Base-by-base conservation (phyloP, 2,329 filamentous ascomycete species). In the Sclerotinia trifoliorum region DNA sequence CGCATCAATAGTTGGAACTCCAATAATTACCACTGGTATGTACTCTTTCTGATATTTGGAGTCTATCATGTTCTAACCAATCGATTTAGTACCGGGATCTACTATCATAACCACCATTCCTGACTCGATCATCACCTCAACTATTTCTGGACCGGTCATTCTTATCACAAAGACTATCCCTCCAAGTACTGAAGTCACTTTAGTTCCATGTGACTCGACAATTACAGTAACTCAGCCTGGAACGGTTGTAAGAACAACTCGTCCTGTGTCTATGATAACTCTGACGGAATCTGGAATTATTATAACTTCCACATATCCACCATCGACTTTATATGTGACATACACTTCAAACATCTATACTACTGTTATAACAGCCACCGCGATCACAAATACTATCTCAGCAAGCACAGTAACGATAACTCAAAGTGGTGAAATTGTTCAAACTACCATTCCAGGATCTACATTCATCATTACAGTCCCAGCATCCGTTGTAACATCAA, bases 131-230 rank as follows among this genome's bases (percentile, higher is more conserved):
- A n/a, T 60, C 21, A 66, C 55, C 32, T 48, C 48, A 32, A 66
- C 19, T 13, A 24, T 66, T 51, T 46, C 65, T 49, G 54, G 65
- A 49, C 21, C 54, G 5, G 65, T 46, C 3, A 6, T 51, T 24
- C 21, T 51, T 8, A 61, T 66, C 32, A 66, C 65, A 17, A 39
- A 66, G 7, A 66, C 54, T 21, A 46, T 66, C 32, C n/a, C 44
- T 21, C 29, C 29, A 39, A 68, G 15, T 39, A 68, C 56, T n/a
- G 29, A 64, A 52, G 44, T 29, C 10, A 52, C 58, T 21, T 17
- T 56, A 29, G n/a, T 68, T 21, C 66, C 66, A 44, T 62, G 46
- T 17, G 39, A 58, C 26, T 56, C 58, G 17, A 68, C 66, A 1
- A 21, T 68, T 29, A 63, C 51, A 17, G 15, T 55, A n/a, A 56